Base-by-base conservation (phyloP, 176 grass and related monocot species). In the Triticum urartu region DNA sequence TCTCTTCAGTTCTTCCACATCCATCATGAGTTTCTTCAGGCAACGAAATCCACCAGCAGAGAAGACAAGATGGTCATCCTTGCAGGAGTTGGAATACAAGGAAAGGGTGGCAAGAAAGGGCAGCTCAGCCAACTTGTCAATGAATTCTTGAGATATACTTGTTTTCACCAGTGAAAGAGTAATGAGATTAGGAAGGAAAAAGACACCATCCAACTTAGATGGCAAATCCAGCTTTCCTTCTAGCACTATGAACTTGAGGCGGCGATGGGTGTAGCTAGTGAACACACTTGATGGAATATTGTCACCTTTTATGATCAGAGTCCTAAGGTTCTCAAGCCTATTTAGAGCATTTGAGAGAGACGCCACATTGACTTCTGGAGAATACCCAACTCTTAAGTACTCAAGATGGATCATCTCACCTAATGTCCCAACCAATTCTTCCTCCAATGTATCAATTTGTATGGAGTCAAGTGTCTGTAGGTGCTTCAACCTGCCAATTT, bases 391-490 rank as follows among this genome's bases (percentile, higher is more conserved):
- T 0, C 50, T 54, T 54, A 54, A 54, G 50, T 54, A 54, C 15
- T 54, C 50, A 54, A 54, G 50, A 54, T 54, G 15, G 15, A 54
- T 54, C 50, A 54, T 54, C 15, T 54, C 50, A 54, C 50, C 50
- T 54, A 54, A 18, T 1, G 50, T 40, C 68, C 82, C 70, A 84
- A 18, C 38, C 35, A 75, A 21, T 11, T 54, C 15, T 1, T 54
- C 5, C 11, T 64, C 4, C 50, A 54, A 54, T 54, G 50, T 54
- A 72, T 83, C 50, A 28, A 52, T 24, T 48, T 75, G 45, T 58
- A 84, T 47, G 18, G 70, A 75, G 21, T 84, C 69, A 43, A 84
- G 82, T 45, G 82, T 84, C 5, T 83, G 81, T 38, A 83, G 81
- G 22, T 83, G 36, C 54, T 58, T 42, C 24, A 83, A 15, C 14